Evolutionary conservation across 352 stramenopile species (phyloP), one percentile per base, ranked within the genome.

Genomic region (Phytophthora nicotianae): DNA sequence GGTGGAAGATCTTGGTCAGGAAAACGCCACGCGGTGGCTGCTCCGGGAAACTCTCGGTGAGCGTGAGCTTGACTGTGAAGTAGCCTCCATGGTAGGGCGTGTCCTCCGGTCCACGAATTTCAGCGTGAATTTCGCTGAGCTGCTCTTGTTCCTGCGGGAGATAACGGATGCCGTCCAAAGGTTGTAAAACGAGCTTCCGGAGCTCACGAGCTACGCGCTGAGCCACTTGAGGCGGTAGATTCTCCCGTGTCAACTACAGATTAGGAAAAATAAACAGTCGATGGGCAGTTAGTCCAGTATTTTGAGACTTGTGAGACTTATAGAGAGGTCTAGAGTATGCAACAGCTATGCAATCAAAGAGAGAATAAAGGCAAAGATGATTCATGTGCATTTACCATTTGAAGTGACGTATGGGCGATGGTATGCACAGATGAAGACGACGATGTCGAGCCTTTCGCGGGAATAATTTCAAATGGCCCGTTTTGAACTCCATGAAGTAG

Each of bases 1-100:
- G 98, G 73, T 99, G 98, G 78, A 98, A 99, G 51, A 99, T 99
- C 84, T 99, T 99, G 32, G 97, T 99, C 19, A 99, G 73, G 65
- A 99, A 99, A 58, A 98, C 95, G 26, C 96, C 89, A 51, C 89
- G 89, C 8, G 91, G 91, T 17, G 91, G 90, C 46, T 88, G 73
- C 27, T 86, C 72, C 16, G 91, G 91, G 57, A 96, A 97, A 35
- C 91, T 84, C 24, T 90, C 81, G 21, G 87, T 93, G 16, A 98
- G 78, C 27, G 97, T 77, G 29, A 99, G 88, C 79, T 99, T 98
- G 29, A 99, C 81, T 46, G 91, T 81, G 71, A 99, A 99, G 62
- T 91, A 95, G 33, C 91, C 96, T 16, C 84, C 92, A 60, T 99
- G 90, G 81, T 99, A 99, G 24, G 97, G 98, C 52, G 98, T 99